phyloP scores from a whole-genome alignment of 2,329 filamentous ascomycete genomes.

The Talaromyces funiculosus region DNA sequence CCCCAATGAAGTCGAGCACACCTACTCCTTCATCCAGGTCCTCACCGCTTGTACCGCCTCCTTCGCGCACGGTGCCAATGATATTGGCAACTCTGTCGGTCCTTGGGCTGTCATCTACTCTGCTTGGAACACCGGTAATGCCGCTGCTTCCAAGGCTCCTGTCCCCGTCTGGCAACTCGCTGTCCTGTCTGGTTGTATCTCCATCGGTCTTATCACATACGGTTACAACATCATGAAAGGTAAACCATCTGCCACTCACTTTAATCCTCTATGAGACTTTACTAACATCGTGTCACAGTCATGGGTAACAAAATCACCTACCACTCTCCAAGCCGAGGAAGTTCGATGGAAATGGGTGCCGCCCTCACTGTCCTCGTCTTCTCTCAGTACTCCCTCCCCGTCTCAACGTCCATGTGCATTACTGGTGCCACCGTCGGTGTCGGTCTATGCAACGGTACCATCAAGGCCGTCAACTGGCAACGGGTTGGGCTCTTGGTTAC shows the following conservation, averaged over 20 bases:
- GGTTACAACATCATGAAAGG: constrained; percentile 82
- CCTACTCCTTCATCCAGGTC: constrained; percentile 50
- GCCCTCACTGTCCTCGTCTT: constrained; percentile 71
- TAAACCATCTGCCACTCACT: constrained; percentile 31
- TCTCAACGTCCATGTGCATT: constrained; percentile 75
- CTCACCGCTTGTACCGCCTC: constrained; percentile 48
- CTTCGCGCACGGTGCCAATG: constrained; percentile 65
- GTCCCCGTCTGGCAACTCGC: constrained; percentile 61
- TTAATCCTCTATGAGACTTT: constrained; percentile 11
- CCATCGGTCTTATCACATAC: constrained; percentile 61
- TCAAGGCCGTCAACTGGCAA: constrained; percentile 70
- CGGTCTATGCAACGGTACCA: constrained; percentile 67
- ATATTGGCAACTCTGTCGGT: constrained; percentile 66
- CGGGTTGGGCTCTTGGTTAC: constrained; percentile 62
- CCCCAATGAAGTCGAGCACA: constrained; percentile 63
- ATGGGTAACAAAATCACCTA: constrained; percentile 79
- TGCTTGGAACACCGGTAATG: constrained; percentile 59
- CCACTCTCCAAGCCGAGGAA: constrained; percentile 55
- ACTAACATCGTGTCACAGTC: constrained; percentile 42
- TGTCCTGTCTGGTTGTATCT: constrained; percentile 11
- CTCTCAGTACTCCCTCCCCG: constrained; percentile 68
- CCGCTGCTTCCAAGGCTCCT: constrained; percentile 51
- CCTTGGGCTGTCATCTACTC: constrained; percentile 66
- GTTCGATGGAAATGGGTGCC: constrained; percentile 74
- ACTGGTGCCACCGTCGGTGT: constrained; percentile 74